phyloP scores from a whole-genome alignment of 257 asterid species.

The Solanum piurae region DNA sequence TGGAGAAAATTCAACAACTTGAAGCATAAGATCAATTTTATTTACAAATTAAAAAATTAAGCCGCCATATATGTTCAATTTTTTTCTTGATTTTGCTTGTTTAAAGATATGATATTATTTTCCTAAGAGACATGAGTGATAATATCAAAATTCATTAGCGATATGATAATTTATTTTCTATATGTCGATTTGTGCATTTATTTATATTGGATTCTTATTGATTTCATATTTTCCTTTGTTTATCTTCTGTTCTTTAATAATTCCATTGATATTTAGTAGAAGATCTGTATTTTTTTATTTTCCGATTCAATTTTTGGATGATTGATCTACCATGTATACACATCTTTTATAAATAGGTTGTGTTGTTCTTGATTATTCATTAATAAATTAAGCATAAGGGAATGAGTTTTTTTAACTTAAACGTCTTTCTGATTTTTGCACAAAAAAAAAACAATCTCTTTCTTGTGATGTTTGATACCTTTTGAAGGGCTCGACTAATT shows the following conservation, averaged over 20 bases:
- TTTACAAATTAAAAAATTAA: no score
- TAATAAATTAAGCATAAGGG: neutral
- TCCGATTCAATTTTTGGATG: neutral
- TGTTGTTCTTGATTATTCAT: neutral
- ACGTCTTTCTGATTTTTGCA: neutral
- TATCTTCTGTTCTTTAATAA: neutral
- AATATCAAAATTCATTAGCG: neutral
- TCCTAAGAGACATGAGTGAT: neutral
- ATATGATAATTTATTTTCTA: neutral
- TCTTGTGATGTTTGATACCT: neutral
- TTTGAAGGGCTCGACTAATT: neutral
- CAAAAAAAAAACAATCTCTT: neutral
- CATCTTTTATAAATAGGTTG: neutral
- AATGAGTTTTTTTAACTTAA: neutral
- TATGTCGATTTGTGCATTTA: neutral
- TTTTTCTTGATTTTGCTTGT: neutral
- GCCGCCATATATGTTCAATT: neutral
- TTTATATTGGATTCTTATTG: neutral
- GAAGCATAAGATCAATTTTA: no score
- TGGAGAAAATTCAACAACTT: constrained; percentile 31
- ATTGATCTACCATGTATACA: neutral
- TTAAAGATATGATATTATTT: neutral
- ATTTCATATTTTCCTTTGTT: no score
- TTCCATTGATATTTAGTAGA: neutral
- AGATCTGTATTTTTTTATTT: no score